A percentile compares a stretch with the other conserved stretches of the same genome.
Conservation (phyloP, 73 alveolate genomes). For the Tetrahymena elliotti region DNA sequence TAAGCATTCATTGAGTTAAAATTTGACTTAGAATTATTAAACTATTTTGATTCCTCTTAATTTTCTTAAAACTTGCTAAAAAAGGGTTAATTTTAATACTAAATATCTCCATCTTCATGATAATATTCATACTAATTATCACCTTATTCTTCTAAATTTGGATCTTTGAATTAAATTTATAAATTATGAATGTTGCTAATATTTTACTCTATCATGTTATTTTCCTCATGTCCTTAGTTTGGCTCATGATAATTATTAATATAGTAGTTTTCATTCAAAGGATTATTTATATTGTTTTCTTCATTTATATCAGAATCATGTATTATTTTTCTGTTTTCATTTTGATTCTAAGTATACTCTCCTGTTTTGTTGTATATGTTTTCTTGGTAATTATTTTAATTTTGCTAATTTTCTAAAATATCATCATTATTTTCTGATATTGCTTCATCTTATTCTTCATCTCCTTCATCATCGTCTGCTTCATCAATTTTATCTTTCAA, state of each 20-base stretch:
- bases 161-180: background rate
- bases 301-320: too few relatives aligned
- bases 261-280: background rate
- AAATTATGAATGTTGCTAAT: too few relatives aligned
- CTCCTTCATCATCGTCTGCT: too few relatives aligned
- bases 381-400: background rate
- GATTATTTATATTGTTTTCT: background rate
- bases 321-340: background rate
- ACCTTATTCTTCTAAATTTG: background rate
- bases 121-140: background rate
- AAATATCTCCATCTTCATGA: background rate
- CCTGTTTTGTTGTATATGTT: background rate
- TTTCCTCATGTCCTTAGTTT: background rate
- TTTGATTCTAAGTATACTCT: background rate
- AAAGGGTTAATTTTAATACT: too few relatives aligned
- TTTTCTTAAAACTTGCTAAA: background rate
- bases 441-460: too few relatives aligned
- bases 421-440: too few relatives aligned
- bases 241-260: background rate
- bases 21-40: too few relatives aligned
- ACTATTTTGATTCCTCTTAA: background rate
- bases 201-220: too few relatives aligned
- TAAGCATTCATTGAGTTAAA: too few relatives aligned
- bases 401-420: too few relatives aligned
- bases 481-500: background rate